Evolutionary conservation across 371 early-diverging fungal species (phyloP), one percentile per base, ranked within the genome.

Genomic region (Mucor irregularis): DNA sequence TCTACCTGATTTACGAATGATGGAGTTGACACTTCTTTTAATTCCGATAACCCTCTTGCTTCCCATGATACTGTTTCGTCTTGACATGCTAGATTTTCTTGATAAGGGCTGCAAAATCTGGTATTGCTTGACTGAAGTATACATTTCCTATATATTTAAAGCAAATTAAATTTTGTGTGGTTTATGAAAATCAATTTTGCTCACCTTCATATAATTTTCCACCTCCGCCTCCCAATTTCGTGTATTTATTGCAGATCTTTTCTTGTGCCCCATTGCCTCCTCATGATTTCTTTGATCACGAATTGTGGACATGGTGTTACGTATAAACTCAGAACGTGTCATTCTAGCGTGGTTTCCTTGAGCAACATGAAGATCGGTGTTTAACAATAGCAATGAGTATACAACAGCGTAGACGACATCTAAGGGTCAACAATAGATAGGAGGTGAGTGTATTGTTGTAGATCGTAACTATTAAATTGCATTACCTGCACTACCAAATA

Each of bases 331-430:
- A 2, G 80, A 69, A 5, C 78, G 69, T 17, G 87, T 79, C 85
- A 87, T 87, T 49, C 69, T 66, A 37, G 73, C 78, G 14, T 81
- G 82, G 22, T 81, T 84, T 16, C 78, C 78, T 57, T 88, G 86
- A n/a, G 92, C 93, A 38, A 91, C 82, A 58, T 94, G 92, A 17
- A 96, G 77, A 68, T 97, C 97, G 10, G 97, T 97, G 65, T 96
- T 96, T 17, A 97, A 81, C 44, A 97, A 64, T 52, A 97, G 67
- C 3, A 95, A 43, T 7, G 95, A 94, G 68, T 92, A 95, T 0
- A 90, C 81, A 51, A 94, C 82, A 6, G 90, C 91, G 61, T 97
- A 90, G 1, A 93, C 90, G n/a, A 90, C 86, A 57, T 89, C 89
- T 66, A 56, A 17, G 6, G 3, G 4, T 14, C 35, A 60, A 38